These are phyloP conservation scores for Yarrowia porcina DNA, from an alignment of 805 yeast genomes.

Conservation along the genomic window DNA sequence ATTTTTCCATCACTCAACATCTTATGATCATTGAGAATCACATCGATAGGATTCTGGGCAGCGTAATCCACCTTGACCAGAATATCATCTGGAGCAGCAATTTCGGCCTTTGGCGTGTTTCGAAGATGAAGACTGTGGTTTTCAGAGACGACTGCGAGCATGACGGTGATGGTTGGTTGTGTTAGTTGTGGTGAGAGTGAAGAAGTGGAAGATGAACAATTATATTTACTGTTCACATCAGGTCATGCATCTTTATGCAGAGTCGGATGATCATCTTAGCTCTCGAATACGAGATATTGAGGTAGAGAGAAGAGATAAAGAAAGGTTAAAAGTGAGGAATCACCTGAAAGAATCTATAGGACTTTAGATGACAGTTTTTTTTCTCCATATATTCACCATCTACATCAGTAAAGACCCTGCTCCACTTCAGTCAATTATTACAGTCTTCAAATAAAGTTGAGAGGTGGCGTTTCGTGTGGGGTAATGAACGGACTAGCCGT, in stretches of 20 bases:
- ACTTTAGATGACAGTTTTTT: no score
- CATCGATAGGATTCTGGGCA: slow-evolving; percentile 18
- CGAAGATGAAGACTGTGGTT: neutral
- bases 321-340: no score
- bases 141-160: neutral
- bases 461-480: slow-evolving; percentile 4
- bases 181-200: neutral
- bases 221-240: neutral
- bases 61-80: slow-evolving; percentile 15
- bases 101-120: neutral
- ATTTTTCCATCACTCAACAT: neutral
- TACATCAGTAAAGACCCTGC: no score
- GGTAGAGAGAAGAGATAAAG: no score
- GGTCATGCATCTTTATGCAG: neutral
- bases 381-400: no score
- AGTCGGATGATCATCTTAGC: neutral
- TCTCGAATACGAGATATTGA: neutral
- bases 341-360: no score
- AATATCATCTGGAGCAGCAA: neutral
- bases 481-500: neutral
- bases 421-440: no score
- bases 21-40: neutral
- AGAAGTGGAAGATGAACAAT: neutral
- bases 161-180: no score
- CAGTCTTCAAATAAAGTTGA: neutral